Evolutionary conservation across 2,329 filamentous ascomycete species (phyloP), one percentile per base, ranked within the genome.

Genomic region (Tolypocladium capitatum): DNA sequence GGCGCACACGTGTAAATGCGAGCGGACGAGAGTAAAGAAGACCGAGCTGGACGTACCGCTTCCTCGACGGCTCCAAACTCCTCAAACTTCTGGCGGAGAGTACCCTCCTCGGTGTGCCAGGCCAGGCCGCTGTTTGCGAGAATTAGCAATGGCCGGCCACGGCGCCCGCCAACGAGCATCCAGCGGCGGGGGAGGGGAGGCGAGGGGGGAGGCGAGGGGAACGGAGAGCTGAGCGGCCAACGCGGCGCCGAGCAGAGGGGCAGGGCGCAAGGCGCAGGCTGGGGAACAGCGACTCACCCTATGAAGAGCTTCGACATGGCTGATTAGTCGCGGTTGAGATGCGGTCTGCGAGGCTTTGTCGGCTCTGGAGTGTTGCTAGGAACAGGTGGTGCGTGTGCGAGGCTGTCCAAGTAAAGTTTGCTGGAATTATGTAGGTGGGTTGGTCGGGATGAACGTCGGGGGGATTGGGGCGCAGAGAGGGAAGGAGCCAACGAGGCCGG

Each of bases 41-140:
- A 49, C 28, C 36, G 46, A 32, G 43, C 18, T 46, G 16, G 50
- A 84, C 88, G 69, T 79, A 97, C 92, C 60, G 92, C 92, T 80
- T 98, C 91, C 66, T 96, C 89, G 56, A 98, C 85, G 38, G 75
- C 73, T 51, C 91, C 91, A 63, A 87, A 96, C 67, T 92, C 84
- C 67, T 91, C 84, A 67, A 98, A 98, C 69, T 95, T 95, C 63
- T 84, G 73, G 62, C 86, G 84, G 56, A 98, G 75, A 57, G 86
- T 89, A 41, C 72, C 70, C 70, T 97, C 91, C 68, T 94, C 89
- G 55, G 92, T 98, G 73, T 96, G 90, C 92, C 92, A 98, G 62
- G 92, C 88, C 58, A 98, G 88, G 77, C 92, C 92, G 63, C 91
- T 95, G 48, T 42, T 45, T 43, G 24, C 42, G 43, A 38, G 43